Evolutionary conservation across 257 asterid genomes (phyloP).

Genomic region (Leptodermis oblonga): DNA sequence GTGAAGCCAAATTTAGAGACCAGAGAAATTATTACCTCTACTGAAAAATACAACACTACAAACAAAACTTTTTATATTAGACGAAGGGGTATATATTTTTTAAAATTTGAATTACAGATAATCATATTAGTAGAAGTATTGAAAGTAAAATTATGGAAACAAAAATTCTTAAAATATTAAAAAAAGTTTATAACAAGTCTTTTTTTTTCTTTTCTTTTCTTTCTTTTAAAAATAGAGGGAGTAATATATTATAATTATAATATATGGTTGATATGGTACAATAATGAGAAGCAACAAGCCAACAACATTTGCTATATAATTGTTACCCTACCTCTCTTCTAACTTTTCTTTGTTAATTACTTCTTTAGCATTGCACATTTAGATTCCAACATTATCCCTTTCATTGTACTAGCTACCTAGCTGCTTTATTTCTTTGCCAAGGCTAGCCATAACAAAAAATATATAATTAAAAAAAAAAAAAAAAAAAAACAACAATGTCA

Average conservation of each 20-base stretch:
- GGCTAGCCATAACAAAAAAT: background rate
- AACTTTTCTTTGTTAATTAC: background rate
- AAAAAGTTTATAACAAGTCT: too few species aligned
- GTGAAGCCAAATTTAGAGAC: too few species aligned
- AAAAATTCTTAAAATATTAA: too few species aligned
- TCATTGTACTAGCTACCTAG: slow-evolving; percentile 4
- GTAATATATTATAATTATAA: background rate
- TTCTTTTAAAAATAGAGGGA: too few species aligned
- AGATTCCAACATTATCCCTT: slow-evolving; percentile 25
- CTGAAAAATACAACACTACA: too few species aligned
- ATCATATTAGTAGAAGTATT: too few species aligned
- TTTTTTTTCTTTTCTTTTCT: too few species aligned
- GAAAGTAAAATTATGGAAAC: too few species aligned
- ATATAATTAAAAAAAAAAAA: background rate
- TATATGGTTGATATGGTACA: background rate
- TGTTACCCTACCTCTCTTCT: background rate
- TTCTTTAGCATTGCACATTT: background rate
- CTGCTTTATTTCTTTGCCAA: background rate
- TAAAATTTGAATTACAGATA: too few species aligned
- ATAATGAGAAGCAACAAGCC: background rate
- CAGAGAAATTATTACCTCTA: too few species aligned
- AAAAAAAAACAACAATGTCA: background rate
- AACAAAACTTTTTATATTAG: too few species aligned
- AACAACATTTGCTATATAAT: background rate
- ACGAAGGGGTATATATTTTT: too few species aligned